Percentiles rank a stretch among this genome's conserved stretches.
These are phyloP conservation scores for Russula emetica DNA, from an alignment of 768 basidiomycete species.

Conservation along the genomic window DNA sequence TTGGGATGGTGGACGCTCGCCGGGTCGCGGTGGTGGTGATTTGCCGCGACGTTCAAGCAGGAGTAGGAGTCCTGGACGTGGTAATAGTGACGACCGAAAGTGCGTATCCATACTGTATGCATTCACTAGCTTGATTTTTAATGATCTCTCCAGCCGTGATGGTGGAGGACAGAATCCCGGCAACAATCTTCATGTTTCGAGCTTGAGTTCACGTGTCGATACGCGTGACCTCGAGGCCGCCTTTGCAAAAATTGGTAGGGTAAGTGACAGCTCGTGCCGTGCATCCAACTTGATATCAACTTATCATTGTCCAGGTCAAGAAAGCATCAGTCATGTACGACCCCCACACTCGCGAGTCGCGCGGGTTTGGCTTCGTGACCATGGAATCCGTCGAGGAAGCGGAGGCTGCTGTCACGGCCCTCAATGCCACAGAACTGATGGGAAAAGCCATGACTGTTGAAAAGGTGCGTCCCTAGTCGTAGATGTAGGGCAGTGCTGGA, in stretches of 20 bases:
- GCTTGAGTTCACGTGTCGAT: slow-evolving; percentile 59
- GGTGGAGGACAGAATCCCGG: slow-evolving; percentile 50
- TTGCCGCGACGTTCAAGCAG: slow-evolving; percentile 65
- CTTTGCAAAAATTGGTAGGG: slow-evolving; percentile 85
- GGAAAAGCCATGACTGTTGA: slow-evolving; percentile 89
- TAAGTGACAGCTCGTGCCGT: slow-evolving; percentile 37
- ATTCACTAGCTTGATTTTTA: background rate
- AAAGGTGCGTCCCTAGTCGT: slow-evolving; percentile 49
- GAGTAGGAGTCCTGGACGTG: slow-evolving; percentile 68
- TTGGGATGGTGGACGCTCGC: slow-evolving; percentile 50
- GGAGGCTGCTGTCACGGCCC: slow-evolving; percentile 79
- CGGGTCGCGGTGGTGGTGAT: slow-evolving; percentile 43
- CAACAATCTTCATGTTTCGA: slow-evolving; percentile 63
- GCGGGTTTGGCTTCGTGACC: slow-evolving; percentile 87
- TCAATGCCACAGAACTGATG: slow-evolving; percentile 80
- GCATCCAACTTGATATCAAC: slow-evolving; percentile 5
- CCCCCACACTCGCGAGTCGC: slow-evolving; percentile 64
- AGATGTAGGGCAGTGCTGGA: background rate
- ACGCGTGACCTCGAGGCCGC: slow-evolving; percentile 83
- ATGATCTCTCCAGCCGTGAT: slow-evolving; percentile 28
- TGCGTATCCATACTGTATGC: slow-evolving; percentile 34
- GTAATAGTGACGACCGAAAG: slow-evolving; percentile 48
- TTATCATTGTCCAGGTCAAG: slow-evolving; percentile 44
- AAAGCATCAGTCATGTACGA: slow-evolving; percentile 64
- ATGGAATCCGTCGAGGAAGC: slow-evolving; percentile 85